Conservation (phyloP, 306 rosid species). For the Trifolium dubium region DNA sequence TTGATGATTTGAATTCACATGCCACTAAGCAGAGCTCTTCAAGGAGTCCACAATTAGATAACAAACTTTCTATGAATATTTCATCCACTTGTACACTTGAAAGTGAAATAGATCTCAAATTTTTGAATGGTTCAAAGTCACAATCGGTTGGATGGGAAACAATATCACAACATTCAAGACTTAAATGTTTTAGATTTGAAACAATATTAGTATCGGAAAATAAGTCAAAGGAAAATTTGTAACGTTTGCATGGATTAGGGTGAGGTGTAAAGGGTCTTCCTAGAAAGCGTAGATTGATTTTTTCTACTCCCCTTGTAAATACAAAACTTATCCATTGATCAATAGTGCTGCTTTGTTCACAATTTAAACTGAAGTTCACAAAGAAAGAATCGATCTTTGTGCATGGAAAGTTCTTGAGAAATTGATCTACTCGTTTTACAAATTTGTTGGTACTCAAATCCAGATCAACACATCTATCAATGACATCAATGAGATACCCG, state of each 20-base stretch:
- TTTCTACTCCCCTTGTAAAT: not conserved
- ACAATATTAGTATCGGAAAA: not conserved
- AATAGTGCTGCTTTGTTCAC: not conserved
- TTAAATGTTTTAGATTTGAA: not conserved
- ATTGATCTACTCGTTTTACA: not conserved
- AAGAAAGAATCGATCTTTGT: not conserved
- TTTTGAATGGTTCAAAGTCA: too few relatives aligned
- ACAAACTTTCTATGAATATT: not conserved
- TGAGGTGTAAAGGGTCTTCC: not conserved
- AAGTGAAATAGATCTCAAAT: too few relatives aligned
- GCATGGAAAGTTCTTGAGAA: not conserved
- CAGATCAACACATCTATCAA: not conserved
- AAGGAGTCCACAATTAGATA: not conserved
- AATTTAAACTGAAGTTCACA: not conserved
- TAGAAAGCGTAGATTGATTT: not conserved
- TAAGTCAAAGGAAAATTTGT: not conserved
- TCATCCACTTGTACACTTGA: not conserved
- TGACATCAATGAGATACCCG: not conserved
- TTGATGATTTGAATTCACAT: not conserved
- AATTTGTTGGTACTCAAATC: not conserved
- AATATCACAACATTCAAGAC: not conserved
- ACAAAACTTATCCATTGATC: not conserved
- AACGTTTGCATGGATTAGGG: not conserved
- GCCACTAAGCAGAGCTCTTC: not conserved
- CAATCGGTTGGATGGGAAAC: too few relatives aligned